phyloP scores from a whole-genome alignment of 495 filamentous ascomycete genomes.

The Penicillium egyptiacum region DNA sequence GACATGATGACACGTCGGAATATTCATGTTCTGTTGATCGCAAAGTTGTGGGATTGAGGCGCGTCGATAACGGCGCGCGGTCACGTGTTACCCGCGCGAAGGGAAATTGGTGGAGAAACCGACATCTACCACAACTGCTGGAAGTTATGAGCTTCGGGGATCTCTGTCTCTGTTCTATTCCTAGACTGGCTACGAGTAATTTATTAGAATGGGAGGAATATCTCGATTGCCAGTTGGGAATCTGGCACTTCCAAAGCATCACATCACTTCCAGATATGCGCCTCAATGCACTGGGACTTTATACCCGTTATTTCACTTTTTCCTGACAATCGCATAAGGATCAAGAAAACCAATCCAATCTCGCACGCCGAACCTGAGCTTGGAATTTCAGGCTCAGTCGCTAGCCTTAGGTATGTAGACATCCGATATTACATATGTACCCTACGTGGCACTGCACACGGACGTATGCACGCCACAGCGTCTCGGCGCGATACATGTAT shows the following conservation, averaged over 20 bases:
- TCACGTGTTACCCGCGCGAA: slow-evolving; percentile 16
- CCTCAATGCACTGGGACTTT: neutral
- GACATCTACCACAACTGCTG: neutral
- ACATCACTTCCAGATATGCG: neutral
- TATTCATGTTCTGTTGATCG: slow-evolving; percentile 12
- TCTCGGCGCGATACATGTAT: neutral
- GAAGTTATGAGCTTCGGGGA: neutral
- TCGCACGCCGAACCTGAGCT: neutral
- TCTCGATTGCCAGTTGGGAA: neutral
- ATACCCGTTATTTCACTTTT: neutral
- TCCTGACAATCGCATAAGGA: neutral
- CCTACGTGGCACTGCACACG: neutral
- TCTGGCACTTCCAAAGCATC: neutral
- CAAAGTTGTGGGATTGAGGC: slow-evolving; percentile 6
- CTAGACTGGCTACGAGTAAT: neutral
- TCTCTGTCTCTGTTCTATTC: neutral
- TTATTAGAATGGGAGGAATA: neutral
- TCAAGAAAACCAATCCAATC: neutral
- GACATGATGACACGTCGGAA: slow-evolving; percentile 49
- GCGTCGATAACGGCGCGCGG: slow-evolving; percentile 22
- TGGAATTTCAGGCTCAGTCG: neutral
- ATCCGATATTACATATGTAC: neutral
- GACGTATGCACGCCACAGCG: neutral
- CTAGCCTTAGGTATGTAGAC: neutral
- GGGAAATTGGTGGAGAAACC: neutral